Evolutionary conservation across 371 early-diverging fungal genomes (phyloP).

Genomic region (Haplosporangium sp.): DNA sequence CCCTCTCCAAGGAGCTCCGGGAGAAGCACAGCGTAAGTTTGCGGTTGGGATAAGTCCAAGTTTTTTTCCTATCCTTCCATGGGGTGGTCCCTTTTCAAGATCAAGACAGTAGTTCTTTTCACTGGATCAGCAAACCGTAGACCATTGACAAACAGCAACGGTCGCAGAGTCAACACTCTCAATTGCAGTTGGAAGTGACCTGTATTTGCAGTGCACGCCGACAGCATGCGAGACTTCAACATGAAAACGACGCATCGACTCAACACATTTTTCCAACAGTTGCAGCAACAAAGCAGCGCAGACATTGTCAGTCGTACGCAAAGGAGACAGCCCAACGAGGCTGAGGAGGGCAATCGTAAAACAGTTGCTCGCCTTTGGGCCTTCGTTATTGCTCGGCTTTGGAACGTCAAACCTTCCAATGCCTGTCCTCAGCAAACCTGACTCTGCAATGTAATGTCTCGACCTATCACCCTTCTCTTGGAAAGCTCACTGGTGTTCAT

Average conservation of each 20-base stretch:
- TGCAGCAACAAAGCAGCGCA: conserved; percentile 13
- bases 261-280: background rate
- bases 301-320: conserved; percentile 41
- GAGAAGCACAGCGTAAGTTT: conserved; percentile 91
- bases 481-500: background rate
- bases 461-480: conserved; percentile 9
- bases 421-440: conserved; percentile 46
- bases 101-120: background rate
- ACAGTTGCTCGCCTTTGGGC: conserved; percentile 7
- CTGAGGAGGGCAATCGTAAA: conserved; percentile 1
- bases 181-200: no score
- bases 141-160: background rate
- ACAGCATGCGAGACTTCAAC: background rate
- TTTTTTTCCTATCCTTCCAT: conserved; percentile 9
- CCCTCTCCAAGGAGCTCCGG: conserved; percentile 97
- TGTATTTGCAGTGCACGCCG: background rate
- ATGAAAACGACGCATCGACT: no score
- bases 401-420: conserved; percentile 37
- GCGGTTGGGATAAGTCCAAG: conserved; percentile 56
- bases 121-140: no score
- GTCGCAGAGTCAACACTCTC: background rate
- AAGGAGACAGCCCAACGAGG: conserved; percentile 35
- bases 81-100: conserved; percentile 19
- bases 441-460: conserved; percentile 56
- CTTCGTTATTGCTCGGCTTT: conserved; percentile 29